Evolutionary conservation across 441 rosid genomes (phyloP).

Genomic region (Dalechampia spathulata): DNA sequence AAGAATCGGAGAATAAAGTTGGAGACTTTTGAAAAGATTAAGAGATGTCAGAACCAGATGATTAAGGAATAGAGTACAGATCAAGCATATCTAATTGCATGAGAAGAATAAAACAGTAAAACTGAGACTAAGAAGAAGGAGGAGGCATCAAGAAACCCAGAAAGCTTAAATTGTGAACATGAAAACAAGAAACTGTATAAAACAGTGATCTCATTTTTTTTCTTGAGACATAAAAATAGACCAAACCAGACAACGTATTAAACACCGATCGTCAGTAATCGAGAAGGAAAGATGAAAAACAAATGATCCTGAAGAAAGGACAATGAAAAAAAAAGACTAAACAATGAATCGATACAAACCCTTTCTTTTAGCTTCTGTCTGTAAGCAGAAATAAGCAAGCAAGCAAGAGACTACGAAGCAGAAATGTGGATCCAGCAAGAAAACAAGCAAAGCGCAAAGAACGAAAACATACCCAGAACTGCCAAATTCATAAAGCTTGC

Average conservation of each 20-base stretch:
- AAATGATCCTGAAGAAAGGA: too few species aligned
- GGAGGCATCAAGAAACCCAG: too few species aligned
- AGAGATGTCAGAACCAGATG: constrained; percentile 8
- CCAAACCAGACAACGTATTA: too few species aligned
- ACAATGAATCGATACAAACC: background rate
- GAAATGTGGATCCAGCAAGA: background rate
- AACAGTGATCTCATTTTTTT: too few species aligned
- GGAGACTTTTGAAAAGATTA: background rate
- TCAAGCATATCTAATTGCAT: background rate
- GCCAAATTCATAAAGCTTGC: constrained; percentile 68
- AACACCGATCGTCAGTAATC: too few species aligned
- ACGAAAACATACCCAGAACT: constrained; percentile 35
- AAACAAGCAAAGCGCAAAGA: background rate
- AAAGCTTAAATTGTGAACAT: too few species aligned
- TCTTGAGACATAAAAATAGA: too few species aligned
- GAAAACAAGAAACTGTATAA: background rate
- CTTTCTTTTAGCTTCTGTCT: background rate
- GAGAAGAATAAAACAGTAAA: background rate
- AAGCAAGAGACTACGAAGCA: background rate
- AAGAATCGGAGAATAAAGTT: constrained; percentile 4
- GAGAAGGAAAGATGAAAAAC: too few species aligned
- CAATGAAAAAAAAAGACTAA: background rate
- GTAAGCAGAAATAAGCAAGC: background rate
- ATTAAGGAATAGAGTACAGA: background rate
- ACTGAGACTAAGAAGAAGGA: background rate